Conservation (phyloP, 345 rosid species). For the Clarkia xantiana region DNA sequence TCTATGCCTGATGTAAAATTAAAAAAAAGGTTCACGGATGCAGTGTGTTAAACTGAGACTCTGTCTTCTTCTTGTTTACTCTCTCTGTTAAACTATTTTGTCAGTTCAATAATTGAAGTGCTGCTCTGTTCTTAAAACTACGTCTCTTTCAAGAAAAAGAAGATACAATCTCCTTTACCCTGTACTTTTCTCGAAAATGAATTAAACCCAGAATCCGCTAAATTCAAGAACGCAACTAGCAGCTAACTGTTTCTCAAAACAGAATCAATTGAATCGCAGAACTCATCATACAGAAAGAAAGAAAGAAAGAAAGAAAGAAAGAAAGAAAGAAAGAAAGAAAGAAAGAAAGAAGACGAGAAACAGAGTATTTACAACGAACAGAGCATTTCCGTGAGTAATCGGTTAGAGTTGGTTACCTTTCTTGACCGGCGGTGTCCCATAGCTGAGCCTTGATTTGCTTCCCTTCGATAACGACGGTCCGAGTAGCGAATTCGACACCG, state of each 20-base stretch:
- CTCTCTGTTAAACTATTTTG: too few relatives aligned
- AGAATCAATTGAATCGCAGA: too few relatives aligned
- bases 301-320: too few relatives aligned
- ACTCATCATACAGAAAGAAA: too few relatives aligned
- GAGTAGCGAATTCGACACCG: constrained; percentile 78
- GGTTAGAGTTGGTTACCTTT: constrained; percentile 31
- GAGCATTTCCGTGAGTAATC: background rate
- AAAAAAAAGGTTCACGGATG: constrained; percentile 2
- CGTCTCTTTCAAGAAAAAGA: background rate
- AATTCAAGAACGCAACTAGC: background rate
- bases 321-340: too few relatives aligned
- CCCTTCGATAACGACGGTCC: constrained; percentile 44
- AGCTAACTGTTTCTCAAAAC: too few relatives aligned
- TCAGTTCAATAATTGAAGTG: background rate
- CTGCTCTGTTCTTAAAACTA: background rate
- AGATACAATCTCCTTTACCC: background rate
- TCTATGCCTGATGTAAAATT: background rate
- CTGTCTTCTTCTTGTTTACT: too few relatives aligned
- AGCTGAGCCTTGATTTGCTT: constrained; percentile 78
- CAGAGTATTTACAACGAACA: background rate
- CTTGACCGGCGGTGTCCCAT: constrained; percentile 95
- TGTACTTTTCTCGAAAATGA: background rate
- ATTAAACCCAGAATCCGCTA: background rate
- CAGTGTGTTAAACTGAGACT: too few relatives aligned
- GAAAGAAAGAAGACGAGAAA: background rate